Evolutionary conservation across 208 protist genomes (phyloP).

Genomic region (Acanthamoeba healyi): DNA sequence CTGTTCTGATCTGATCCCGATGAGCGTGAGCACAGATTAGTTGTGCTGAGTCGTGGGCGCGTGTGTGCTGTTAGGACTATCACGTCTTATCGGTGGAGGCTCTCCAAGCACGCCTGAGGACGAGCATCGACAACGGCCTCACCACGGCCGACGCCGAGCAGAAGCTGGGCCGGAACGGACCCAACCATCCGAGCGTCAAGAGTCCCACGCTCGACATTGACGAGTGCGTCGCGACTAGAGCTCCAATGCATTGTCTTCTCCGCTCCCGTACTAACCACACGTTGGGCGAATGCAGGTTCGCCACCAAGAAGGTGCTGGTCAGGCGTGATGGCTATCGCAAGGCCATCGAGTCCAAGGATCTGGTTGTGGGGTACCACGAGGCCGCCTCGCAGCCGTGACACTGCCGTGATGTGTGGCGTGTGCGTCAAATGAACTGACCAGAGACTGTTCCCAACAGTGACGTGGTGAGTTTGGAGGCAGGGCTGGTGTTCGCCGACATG

Average conservation of each 20-base stretch:
- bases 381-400: no score
- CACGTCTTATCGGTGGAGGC: constrained; percentile 32
- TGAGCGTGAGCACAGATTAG: no score
- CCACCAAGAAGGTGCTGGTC: constrained; percentile 19
- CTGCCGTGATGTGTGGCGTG: no score
- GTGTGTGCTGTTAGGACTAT: constrained; percentile 29
- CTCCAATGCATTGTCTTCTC: neutral
- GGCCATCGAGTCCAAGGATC: constrained; percentile 13
- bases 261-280: no score
- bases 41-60: neutral
- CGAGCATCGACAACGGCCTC: neutral
- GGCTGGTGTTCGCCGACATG: neutral
- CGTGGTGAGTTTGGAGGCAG: neutral
- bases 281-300: neutral
- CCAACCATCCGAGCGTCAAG: neutral
- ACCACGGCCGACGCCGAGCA: neutral
- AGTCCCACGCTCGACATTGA: neutral
- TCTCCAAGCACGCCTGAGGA: neutral
- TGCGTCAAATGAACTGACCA: no score
- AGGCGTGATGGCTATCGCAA: constrained; percentile 22
- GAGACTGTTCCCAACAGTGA: neutral
- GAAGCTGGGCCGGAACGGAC: neutral
- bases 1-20: neutral
- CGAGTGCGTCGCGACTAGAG: neutral
- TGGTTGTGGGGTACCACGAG: constrained; percentile 26